Evolutionary conservation across 108 stramenopile genomes (phyloP).

Genomic region (Mayamaea pseudoterrestris): DNA sequence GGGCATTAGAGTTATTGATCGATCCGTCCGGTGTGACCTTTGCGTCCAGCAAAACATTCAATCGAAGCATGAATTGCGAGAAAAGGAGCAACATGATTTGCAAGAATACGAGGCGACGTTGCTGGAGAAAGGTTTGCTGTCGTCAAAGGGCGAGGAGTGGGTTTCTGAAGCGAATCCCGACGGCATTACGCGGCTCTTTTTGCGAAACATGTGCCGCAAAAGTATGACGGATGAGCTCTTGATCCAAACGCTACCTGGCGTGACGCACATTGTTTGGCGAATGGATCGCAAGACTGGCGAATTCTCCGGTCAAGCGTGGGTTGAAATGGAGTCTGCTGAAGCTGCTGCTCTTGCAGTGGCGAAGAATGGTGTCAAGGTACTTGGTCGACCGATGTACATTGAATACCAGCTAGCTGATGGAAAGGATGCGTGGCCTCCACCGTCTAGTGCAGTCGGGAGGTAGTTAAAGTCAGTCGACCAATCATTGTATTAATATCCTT

Average conservation of each 20-base stretch:
- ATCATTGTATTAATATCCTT: too few relatives aligned
- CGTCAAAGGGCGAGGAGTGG: not conserved
- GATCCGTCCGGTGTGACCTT: slow-evolving; percentile 40
- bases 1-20: slow-evolving; percentile 22
- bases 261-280: slow-evolving; percentile 47
- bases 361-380: slow-evolving; percentile 22
- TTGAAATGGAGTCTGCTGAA: slow-evolving; percentile 53
- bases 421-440: slow-evolving; percentile 65
- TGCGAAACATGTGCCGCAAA: slow-evolving; percentile 49
- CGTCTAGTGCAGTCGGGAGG: slow-evolving; percentile 20
- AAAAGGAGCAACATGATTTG: slow-evolving; percentile 29
- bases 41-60: slow-evolving; percentile 46
- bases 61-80: slow-evolving; percentile 32
- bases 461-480: too few relatives aligned
- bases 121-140: slow-evolving; percentile 17
- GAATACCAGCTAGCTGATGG: slow-evolving; percentile 34
- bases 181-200: slow-evolving; percentile 29
- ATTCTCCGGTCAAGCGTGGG: slow-evolving; percentile 45
- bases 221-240: slow-evolving; percentile 26
- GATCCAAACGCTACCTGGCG: slow-evolving; percentile 26
- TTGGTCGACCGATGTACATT: slow-evolving; percentile 36
- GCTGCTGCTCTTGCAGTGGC: slow-evolving; percentile 45
- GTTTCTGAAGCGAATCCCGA: slow-evolving; percentile 22
- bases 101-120: slow-evolving; percentile 41
- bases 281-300: slow-evolving; percentile 18